Percentiles rank a stretch among this genome's conserved stretches.
Conservation (phyloP, 768 basidiomycete species). For the Boletus sp. region DNA sequence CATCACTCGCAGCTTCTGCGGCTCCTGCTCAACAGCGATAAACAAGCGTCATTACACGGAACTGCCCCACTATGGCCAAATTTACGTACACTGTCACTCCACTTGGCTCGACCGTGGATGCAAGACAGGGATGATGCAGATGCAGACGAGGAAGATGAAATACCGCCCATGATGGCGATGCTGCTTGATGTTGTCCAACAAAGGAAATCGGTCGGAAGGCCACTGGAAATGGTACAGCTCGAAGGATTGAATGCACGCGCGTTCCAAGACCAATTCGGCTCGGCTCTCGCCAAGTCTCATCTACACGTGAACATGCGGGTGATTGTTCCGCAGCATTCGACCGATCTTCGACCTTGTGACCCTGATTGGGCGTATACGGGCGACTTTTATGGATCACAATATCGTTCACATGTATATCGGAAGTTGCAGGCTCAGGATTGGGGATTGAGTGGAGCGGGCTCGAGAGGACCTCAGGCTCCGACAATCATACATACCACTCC, state of each 20-base stretch:
- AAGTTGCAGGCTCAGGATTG: constrained; percentile 31
- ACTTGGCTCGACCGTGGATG: constrained; percentile 28
- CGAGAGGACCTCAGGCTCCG: constrained; percentile 22
- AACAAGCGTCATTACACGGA: constrained; percentile 33
- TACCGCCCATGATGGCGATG: constrained; percentile 30
- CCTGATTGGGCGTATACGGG: constrained; percentile 29
- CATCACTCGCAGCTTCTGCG: constrained; percentile 33
- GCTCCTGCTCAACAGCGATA: constrained; percentile 34
- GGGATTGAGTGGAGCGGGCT: constrained; percentile 19
- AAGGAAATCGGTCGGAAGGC: constrained; percentile 29
- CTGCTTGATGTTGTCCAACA: constrained; percentile 33
- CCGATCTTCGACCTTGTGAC: constrained; percentile 20
- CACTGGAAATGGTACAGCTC: constrained; percentile 25
- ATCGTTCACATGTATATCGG: constrained; percentile 30
- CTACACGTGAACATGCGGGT: constrained; percentile 26
- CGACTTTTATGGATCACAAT: constrained; percentile 31
- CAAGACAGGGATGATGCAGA: constrained; percentile 32
- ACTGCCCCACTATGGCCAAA: constrained; percentile 33
- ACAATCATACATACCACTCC: constrained; percentile 27
- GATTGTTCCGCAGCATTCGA: constrained; percentile 10
- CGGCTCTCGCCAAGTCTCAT: constrained; percentile 27
- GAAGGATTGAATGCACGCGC: constrained; percentile 22
- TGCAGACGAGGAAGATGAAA: constrained; percentile 33
- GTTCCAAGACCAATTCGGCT: constrained; percentile 29
- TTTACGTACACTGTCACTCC: constrained; percentile 30